A percentile compares a stretch with the other conserved stretches of the same genome.
Conservation (phyloP, 2,329 filamentous ascomycete species). For the Cercospora sojina region DNA sequence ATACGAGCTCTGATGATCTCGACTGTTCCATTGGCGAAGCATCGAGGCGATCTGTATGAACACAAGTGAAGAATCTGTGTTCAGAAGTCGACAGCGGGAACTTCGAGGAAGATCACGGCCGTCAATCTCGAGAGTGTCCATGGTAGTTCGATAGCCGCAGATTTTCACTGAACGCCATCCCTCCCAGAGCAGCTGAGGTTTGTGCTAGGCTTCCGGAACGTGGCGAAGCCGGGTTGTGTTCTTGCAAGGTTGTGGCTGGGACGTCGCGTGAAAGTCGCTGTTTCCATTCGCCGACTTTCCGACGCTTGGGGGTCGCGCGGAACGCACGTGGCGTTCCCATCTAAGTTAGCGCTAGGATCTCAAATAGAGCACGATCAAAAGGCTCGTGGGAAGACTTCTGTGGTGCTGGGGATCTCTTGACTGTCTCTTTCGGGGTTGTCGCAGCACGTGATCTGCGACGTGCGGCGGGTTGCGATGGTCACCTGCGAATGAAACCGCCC, state of each 20-base stretch:
- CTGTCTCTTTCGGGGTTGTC: background rate
- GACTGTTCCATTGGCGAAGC: background rate
- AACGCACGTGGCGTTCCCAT: background rate
- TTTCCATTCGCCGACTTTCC: background rate
- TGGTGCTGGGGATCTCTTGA: background rate
- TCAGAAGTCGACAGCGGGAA: background rate
- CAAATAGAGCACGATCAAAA: background rate
- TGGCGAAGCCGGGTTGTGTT: background rate
- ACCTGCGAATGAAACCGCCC: background rate
- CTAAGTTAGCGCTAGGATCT: background rate
- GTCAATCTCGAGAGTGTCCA: background rate
- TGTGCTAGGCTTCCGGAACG: background rate
- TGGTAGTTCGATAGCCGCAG: background rate
- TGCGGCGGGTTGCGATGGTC: background rate
- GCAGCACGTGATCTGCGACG: background rate
- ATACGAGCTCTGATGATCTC: background rate
- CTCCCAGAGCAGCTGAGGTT: background rate
- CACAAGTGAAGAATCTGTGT: background rate
- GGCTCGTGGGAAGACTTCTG: background rate
- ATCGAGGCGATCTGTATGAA: background rate
- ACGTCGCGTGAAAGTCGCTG: background rate
- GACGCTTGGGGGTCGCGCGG: background rate
- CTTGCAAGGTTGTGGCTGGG: background rate
- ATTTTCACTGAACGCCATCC: background rate
- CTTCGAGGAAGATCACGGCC: background rate